These are phyloP conservation scores for Coemansia sp. DNA, from an alignment of 192 early-diverging fungal species.

Conservation along the genomic window DNA sequence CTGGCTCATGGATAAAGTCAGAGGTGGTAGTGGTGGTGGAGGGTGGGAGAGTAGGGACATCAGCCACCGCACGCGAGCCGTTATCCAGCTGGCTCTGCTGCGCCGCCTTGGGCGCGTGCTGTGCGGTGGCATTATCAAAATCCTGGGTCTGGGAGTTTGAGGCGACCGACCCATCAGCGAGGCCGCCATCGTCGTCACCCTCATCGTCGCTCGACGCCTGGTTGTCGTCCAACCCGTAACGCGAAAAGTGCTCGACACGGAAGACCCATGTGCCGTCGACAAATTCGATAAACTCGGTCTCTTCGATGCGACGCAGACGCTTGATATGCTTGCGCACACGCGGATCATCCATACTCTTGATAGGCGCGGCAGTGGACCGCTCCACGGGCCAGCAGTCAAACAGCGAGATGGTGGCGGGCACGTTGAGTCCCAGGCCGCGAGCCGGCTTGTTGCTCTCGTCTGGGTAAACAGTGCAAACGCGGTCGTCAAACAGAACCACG, in stretches of 20 bases:
- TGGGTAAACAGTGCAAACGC: constrained; percentile 76
- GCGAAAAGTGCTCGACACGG: constrained; percentile 79
- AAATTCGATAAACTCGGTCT: constrained; percentile 79
- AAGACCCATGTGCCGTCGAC: constrained; percentile 88
- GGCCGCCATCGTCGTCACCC: constrained; percentile 12
- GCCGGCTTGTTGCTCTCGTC: constrained; percentile 75
- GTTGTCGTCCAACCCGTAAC: constrained; percentile 75
- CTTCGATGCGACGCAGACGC: constrained; percentile 65
- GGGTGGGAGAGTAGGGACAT: background rate
- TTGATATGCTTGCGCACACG: constrained; percentile 64
- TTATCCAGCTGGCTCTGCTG: constrained; percentile 25
- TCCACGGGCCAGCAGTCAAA: constrained; percentile 83
- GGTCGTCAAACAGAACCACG: constrained; percentile 72
- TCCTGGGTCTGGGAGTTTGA: constrained; percentile 15
- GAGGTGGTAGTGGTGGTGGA: constrained; percentile 6
- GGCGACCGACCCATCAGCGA: background rate
- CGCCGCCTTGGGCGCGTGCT: constrained; percentile 3
- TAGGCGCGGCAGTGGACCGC: constrained; percentile 63
- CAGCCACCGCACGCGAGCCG: constrained; percentile 50
- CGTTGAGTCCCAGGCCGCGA: constrained; percentile 84
- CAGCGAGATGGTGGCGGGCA: constrained; percentile 74
- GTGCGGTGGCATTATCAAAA: constrained; percentile 51
- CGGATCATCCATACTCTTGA: constrained; percentile 68
- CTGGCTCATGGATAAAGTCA: too few species aligned
- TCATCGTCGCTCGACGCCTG: constrained; percentile 59